Evolutionary conservation across 306 rosid genomes (phyloP), one percentile per base, ranked within the genome.

Genomic region (Glycine latifolia): DNA sequence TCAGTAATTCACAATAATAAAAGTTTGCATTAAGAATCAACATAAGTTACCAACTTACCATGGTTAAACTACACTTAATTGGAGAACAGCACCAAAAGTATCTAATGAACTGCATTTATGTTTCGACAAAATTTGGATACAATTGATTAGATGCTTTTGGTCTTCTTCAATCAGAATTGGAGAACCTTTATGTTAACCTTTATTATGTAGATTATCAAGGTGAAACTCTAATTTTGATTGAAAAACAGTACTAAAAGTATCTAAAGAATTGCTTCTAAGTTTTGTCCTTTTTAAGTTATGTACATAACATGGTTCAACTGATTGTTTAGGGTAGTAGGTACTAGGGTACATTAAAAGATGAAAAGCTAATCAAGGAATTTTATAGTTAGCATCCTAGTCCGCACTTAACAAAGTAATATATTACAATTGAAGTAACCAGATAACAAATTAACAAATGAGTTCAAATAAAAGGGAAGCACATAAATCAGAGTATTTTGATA

Each of bases 381-480:
- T 61, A 54, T 12, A 56, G 3, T 43, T 47, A 10, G 53, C 17
- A 15, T 71, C 44, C 48, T 59, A 26, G 52, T 62, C 50, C 10
- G 31, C 59, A 50, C 16, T 35, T 56, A 62, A 4, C 44, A 4
- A 63, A 78, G 52, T 54, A 35, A 75, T 10, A 54, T 3, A 35
- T 60, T 53, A 68, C 52, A 55, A 55, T 47, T 70, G 11, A 65
- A 66, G 35, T 54, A 59, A 67, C 11, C 35, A 50, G 4, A 43
- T 55, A 56, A 71, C 37, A 69, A 73, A 46, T 61, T 55, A 49
- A 71, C 20, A 69, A 73, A 35, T 61, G 8, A 0, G 6, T 52
- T 33, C 62, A 69, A 62, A 54, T 47, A 62, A 7, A 63, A 78
- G 17, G 47, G 72, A 71, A 69, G 39, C 14, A 16, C 41, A 14